These are phyloP conservation scores for Colletotrichum incanum DNA, from an alignment of 2,329 filamentous ascomycete genomes.

Conservation along the genomic window DNA sequence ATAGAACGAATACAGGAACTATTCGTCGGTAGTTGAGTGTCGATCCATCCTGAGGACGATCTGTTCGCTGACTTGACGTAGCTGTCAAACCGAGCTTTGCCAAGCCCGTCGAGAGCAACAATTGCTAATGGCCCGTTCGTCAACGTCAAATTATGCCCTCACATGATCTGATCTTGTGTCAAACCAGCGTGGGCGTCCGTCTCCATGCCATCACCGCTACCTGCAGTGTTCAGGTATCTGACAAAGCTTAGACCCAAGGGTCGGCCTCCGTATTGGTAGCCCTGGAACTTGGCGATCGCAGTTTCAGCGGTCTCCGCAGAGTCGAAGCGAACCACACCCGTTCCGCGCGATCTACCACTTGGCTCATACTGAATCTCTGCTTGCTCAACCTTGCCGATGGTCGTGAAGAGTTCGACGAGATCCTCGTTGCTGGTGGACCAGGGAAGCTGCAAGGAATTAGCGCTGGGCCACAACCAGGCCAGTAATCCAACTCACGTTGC, in stretches of 20 bases:
- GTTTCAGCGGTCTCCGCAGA: slow-evolving; percentile 88
- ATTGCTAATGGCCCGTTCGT: too few relatives aligned
- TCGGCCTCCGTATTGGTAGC: slow-evolving; percentile 96
- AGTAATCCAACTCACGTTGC: slow-evolving; percentile 80
- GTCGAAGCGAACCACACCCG: slow-evolving; percentile 97
- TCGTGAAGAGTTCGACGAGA: slow-evolving; percentile 94
- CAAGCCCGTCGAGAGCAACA: neutral
- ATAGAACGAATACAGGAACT: slow-evolving; percentile 16
- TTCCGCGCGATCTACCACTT: slow-evolving; percentile 94
- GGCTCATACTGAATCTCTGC: slow-evolving; percentile 99
- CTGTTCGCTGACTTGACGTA: neutral
- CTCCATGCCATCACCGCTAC: slow-evolving; percentile 82
- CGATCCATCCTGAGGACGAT: neutral
- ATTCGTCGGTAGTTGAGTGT: slow-evolving; percentile 6
- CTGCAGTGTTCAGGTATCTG: slow-evolving; percentile 85
- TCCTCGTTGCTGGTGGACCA: slow-evolving; percentile 99
- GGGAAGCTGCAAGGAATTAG: slow-evolving; percentile 76
- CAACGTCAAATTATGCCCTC: slow-evolving; percentile 44
- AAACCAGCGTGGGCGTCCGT: slow-evolving; percentile 81
- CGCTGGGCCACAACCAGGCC: neutral
- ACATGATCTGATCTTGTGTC: slow-evolving; percentile 99
- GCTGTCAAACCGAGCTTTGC: neutral
- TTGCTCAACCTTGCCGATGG: slow-evolving; percentile 97
- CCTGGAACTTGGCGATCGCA: slow-evolving; percentile 96
- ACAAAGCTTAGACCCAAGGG: slow-evolving; percentile 94